Conservation (phyloP, 352 stramenopile genomes). For the Aphanomyces stellatus region DNA sequence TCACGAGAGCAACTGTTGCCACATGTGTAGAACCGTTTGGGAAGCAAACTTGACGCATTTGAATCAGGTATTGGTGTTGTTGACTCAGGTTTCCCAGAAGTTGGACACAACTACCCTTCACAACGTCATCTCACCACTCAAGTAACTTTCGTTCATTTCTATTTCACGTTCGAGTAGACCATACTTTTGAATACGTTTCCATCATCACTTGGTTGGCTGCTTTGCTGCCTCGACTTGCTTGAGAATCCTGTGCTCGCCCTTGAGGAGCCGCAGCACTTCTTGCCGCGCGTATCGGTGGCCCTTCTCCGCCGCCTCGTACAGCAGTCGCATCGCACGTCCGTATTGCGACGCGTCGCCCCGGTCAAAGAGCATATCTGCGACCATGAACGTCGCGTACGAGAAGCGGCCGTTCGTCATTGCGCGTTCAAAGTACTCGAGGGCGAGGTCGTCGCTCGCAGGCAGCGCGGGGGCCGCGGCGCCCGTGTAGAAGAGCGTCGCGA, state of each 20-base stretch:
- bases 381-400: slow-evolving; percentile 13
- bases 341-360: background rate
- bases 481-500: slow-evolving; percentile 8
- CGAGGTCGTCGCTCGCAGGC: background rate
- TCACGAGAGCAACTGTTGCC: too few relatives aligned
- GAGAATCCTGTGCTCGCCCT: background rate
- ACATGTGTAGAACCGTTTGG: too few relatives aligned
- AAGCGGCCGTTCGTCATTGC: slow-evolving; percentile 2
- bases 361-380: slow-evolving; percentile 12
- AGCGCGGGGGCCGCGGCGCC: background rate
- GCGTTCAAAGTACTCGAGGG: slow-evolving; percentile 10
- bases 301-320: slow-evolving; percentile 8
- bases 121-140: too few relatives aligned
- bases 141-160: too few relatives aligned
- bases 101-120: too few relatives aligned
- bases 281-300: slow-evolving; percentile 8
- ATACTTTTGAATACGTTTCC: too few relatives aligned
- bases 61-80: too few relatives aligned
- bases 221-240: too few relatives aligned
- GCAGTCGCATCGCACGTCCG: background rate
- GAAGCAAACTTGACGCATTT: too few relatives aligned
- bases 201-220: too few relatives aligned
- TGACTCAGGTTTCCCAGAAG: too few relatives aligned
- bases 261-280: background rate
- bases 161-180: too few relatives aligned